A percentile compares a stretch with the other conserved stretches of the same genome.
These are phyloP conservation scores for Psilocybe sp. DNA, from an alignment of 768 basidiomycete genomes.

Conservation along the genomic window DNA sequence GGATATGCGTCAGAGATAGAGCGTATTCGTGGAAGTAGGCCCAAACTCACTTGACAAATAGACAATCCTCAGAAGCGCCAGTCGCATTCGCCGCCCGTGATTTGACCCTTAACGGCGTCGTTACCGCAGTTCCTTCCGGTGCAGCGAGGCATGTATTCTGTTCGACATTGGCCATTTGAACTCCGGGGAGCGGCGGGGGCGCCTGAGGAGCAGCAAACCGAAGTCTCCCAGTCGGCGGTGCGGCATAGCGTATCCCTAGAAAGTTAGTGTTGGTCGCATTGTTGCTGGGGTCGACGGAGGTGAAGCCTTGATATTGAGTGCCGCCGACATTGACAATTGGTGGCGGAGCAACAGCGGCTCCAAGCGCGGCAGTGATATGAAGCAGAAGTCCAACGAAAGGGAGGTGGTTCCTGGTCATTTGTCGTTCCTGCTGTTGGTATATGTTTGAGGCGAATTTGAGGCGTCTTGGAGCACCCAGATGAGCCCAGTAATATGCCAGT, in stretches of 20 bases:
- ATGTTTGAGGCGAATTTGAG: too few species aligned
- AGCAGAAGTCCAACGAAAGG: too few species aligned
- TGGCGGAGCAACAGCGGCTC: conserved; percentile 6
- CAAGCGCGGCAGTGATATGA: background rate
- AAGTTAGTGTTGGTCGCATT: conserved; percentile 33
- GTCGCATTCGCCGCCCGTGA: conserved; percentile 1
- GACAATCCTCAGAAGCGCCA: conserved; percentile 34
- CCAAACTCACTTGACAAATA: conserved; percentile 34
- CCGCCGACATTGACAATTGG: conserved; percentile 41
- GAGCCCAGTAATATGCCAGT: too few species aligned
- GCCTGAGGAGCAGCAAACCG: conserved; percentile 33
- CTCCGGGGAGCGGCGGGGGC: conserved; percentile 22
- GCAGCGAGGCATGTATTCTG: conserved; percentile 31
- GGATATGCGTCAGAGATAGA: background rate
- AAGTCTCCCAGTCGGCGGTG: conserved; percentile 41
- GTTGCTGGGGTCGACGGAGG: conserved; percentile 12
- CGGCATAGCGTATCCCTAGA: conserved; percentile 48
- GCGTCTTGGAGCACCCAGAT: too few species aligned
- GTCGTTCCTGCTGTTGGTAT: too few species aligned
- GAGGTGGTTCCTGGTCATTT: too few species aligned
- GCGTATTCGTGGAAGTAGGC: too few species aligned
- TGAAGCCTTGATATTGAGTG: conserved; percentile 36
- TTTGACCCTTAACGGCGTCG: conserved; percentile 27
- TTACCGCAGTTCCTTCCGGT: conserved; percentile 22
- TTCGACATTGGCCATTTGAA: conserved; percentile 29